Evolutionary conservation across 352 stramenopile genomes (phyloP), one percentile per base, ranked within the genome.

Genomic region (Phytophthora tentaculata): DNA sequence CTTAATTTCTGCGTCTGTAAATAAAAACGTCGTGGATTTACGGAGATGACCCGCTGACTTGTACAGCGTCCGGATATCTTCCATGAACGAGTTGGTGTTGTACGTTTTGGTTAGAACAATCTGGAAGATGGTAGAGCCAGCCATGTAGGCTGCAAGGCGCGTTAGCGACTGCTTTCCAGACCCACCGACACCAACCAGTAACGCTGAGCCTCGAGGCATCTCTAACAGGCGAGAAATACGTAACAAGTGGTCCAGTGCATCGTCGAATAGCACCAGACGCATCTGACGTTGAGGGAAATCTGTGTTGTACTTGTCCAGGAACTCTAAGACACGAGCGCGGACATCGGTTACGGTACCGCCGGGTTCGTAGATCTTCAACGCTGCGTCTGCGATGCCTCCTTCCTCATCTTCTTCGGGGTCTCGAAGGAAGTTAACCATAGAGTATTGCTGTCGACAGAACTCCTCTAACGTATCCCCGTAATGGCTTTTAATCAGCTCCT

Each of bases 1-100:
- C 83, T 99, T 99, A 74, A 99, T 99, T 70, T 99, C 97, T 9
- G 95, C 96, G 67, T 99, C 97, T 0, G 97, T 99, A 69, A 99
- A 99, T 14, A 99, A 71, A 61, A 99, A 99, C 35, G 96, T 98
- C 41, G 97, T 99, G 26, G 93, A 97, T 70, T 99, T 97, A 45
- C 94, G 84, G 63, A 98, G 92, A 59, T 99, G 96, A 0, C 97
- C 97, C 0, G 97, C 97, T 52, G 90, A 98, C 67, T 99, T 98
- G 86, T 99, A 99, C 67, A 99, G 77, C 32, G 93, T 83, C 1
- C 96, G 88, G 37, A 99, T 92, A 56, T 99, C 97, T 65, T 99
- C 97, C 89, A 99, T 96, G 65, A 99, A 97, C 43, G 95, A 93
- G 71, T 96, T 98, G 24, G 94, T 95, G 70, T 98, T 99, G 87